A percentile compares a stretch with the other conserved stretches of the same genome.
phyloP scores from a whole-genome alignment of 192 early-diverging fungal species.

The Entomortierella beljakovae region DNA sequence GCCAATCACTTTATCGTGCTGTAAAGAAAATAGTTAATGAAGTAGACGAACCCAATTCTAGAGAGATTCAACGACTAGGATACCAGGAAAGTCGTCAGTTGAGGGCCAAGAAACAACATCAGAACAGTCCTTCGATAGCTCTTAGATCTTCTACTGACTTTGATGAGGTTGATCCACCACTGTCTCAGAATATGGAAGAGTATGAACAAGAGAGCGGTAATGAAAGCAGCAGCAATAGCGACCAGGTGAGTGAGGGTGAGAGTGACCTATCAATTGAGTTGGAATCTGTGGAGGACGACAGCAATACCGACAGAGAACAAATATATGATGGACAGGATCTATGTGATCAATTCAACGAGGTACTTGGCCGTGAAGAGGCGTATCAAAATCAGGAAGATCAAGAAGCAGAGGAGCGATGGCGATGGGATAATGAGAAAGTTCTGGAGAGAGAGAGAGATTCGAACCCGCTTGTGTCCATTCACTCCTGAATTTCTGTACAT shows the following conservation, averaged over 20 bases:
- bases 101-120: not conserved
- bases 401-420: not conserved
- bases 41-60: no score
- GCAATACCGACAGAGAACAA: not conserved
- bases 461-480: not conserved
- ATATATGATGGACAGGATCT: not conserved
- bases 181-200: not conserved
- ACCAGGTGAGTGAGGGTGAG: not conserved
- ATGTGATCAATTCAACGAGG: constrained; percentile 1
- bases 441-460: not conserved
- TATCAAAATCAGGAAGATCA: not conserved
- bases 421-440: not conserved
- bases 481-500: not conserved
- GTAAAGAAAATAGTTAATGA: not conserved
- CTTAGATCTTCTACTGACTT: not conserved
- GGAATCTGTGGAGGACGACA: not conserved
- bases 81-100: not conserved
- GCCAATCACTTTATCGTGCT: not conserved
- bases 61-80: not conserved
- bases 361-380: not conserved
- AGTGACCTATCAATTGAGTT: no score
- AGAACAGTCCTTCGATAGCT: not conserved
- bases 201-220: not conserved
- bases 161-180: not conserved
- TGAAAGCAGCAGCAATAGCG: not conserved